Percentiles rank a stretch among this genome's conserved stretches.
These are phyloP conservation scores for Rosa persica DNA, from an alignment of 306 rosid species.

Conservation along the genomic window DNA sequence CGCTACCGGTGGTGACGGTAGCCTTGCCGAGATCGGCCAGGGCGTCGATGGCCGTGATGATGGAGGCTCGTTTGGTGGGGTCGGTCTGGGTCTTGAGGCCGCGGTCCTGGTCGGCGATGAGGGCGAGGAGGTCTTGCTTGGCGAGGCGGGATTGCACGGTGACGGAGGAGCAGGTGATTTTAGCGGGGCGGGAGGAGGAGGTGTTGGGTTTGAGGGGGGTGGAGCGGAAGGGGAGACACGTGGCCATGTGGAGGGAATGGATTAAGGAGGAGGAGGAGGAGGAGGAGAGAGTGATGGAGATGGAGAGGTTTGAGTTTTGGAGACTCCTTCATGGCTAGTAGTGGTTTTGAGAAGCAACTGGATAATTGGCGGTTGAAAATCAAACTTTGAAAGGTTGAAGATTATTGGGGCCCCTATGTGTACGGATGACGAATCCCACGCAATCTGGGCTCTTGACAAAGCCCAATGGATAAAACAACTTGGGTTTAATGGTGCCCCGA, in stretches of 20 bases:
- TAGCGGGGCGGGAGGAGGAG: constrained; percentile 17
- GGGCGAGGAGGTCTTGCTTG: constrained; percentile 58
- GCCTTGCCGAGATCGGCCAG: constrained; percentile 45
- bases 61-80: constrained; percentile 41
- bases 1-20: constrained; percentile 53
- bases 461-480: not conserved
- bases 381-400: constrained; percentile 3
- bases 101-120: constrained; percentile 77
- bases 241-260: constrained; percentile 40
- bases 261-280: not conserved
- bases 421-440: not conserved
- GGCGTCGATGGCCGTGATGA: constrained; percentile 59
- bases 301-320: not conserved
- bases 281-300: not conserved
- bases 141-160: constrained; percentile 55
- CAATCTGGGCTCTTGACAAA: not conserved
- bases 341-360: not conserved
- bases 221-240: constrained; percentile 31
- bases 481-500: not conserved
- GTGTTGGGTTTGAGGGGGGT: constrained; percentile 24
- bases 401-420: not conserved
- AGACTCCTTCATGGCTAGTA: not conserved
- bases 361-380: constrained; percentile 26
- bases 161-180: constrained; percentile 53
- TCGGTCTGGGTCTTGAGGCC: constrained; percentile 68